phyloP scores from a whole-genome alignment of 2,329 filamentous ascomycete species.

The Sporothrix luriei region DNA sequence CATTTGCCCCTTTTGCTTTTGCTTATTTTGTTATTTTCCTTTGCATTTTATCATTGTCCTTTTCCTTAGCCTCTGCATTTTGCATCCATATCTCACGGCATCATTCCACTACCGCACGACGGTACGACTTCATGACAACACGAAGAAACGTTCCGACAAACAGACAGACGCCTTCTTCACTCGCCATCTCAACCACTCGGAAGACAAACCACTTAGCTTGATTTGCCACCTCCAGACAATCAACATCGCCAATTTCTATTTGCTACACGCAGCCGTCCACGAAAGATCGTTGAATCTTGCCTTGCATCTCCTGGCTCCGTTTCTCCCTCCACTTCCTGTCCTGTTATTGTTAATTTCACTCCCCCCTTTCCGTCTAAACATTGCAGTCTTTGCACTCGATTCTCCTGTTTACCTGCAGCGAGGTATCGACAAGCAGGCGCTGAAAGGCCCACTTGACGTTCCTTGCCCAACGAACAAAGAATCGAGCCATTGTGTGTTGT shows the following conservation, averaged over 20 bases:
- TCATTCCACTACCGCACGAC: slow-evolving; percentile 11
- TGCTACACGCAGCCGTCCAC: background rate
- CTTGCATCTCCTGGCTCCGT: slow-evolving; percentile 2
- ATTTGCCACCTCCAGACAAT: background rate
- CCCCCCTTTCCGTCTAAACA: slow-evolving; percentile 4
- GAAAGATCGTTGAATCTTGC: slow-evolving; percentile 23
- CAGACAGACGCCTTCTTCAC: slow-evolving; percentile 1
- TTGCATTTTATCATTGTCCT: slow-evolving; percentile 3
- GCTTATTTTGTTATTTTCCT: slow-evolving; percentile 23
- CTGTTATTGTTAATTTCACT: slow-evolving; percentile 14
- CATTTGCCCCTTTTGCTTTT: slow-evolving; percentile 17
- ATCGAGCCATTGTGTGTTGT: background rate
- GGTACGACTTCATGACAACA: background rate
- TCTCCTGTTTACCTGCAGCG: background rate
- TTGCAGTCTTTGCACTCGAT: background rate
- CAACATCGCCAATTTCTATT: background rate
- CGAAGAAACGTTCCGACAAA: slow-evolving; percentile 7
- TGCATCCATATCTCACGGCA: background rate
- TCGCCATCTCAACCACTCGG: slow-evolving; percentile 14
- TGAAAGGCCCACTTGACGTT: slow-evolving; percentile 27
- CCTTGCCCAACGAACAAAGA: background rate
- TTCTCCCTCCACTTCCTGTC: background rate
- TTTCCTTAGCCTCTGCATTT: slow-evolving; percentile 1
- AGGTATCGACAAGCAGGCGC: slow-evolving; percentile 28
- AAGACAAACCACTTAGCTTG: slow-evolving; percentile 14